Evolutionary conservation across 2,329 filamentous ascomycete genomes (phyloP), one percentile per base, ranked within the genome.

Genomic region (Cercospora sp.): DNA sequence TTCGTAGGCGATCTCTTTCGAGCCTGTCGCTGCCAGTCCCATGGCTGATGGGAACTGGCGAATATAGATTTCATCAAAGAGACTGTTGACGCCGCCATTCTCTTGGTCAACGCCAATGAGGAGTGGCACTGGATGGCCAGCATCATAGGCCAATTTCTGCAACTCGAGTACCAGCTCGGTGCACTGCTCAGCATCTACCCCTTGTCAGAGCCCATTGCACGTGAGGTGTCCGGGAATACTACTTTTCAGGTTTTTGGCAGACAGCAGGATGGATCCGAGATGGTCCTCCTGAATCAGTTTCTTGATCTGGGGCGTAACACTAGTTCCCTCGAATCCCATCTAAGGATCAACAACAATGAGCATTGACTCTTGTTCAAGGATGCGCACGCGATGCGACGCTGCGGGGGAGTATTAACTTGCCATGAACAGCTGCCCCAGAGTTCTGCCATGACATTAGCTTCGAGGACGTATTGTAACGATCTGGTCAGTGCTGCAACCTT

Each of bases 41-140:
- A 99, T 98, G 70, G 94, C 92, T 76, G 94, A 97, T 8, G 95
- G 95, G 74, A 97, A 99, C 78, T 98, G 95, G 72, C 93, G 93
- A 73, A 98, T 94, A 78, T 94, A 95, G 76, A 95, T 92, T 74
- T 97, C 93, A 79, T 98, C 94, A 76, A 96, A 97, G 2, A 98
- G 86, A 81, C 93, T 97, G 82, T 97, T 98, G 79, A 97, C 94
- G 3, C 94, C 94, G 71, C 95, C 95, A 88, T 99, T 98, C 80
- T 99, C 95, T 79, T 99, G 95, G 77, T 98, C 95, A 43, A 98
- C 84, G 45, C 91, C 94, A 74, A 99, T 97, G 65, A 96, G 85
- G 18, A 99, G 83, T 2, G 95, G 95, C 2, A 94, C 90, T 3
- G 91, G 90, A 79, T 98, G 94, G 21, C 94, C 94, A 68, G 94